Conservation (phyloP, 2,329 filamentous ascomycete genomes). For the Exophiala calicioides region DNA sequence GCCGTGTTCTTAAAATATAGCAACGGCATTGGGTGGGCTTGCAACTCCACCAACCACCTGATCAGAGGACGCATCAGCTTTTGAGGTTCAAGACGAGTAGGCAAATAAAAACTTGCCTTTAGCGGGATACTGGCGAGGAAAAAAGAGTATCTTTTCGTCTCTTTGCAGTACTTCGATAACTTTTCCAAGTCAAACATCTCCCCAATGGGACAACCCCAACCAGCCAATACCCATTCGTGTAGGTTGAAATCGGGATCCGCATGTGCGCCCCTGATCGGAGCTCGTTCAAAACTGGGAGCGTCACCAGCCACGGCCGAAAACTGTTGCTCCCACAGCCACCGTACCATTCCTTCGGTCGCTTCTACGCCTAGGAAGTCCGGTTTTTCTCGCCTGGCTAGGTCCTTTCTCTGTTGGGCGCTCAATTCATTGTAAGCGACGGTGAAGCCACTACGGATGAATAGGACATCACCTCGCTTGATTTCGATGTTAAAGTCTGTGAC, state of each 20-base stretch:
- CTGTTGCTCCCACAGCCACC: constrained; percentile 37
- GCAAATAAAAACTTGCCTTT: not conserved
- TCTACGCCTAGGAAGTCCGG: constrained; percentile 45
- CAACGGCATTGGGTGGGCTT: constrained; percentile 23
- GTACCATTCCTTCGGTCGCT: constrained; percentile 32
- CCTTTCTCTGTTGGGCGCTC: not conserved
- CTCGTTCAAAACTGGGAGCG: constrained; percentile 32
- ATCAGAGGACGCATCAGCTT: not conserved
- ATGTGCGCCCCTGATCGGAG: not conserved
- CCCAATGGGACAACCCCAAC: constrained; percentile 31
- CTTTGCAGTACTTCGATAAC: constrained; percentile 37
- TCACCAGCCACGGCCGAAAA: constrained; percentile 37
- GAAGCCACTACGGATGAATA: not conserved
- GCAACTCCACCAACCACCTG: constrained; percentile 22
- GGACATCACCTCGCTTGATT: not conserved
- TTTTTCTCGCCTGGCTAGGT: constrained; percentile 53
- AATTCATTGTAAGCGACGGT: not conserved
- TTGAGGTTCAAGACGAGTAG: not conserved
- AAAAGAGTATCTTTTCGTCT: constrained; percentile 41
- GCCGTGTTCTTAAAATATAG: constrained; percentile 28
- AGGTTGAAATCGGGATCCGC: not conserved
- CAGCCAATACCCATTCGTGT: constrained; percentile 25
- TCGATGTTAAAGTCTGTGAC: not conserved
- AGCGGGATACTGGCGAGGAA: constrained; percentile 45
- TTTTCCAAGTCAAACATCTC: constrained; percentile 40